A percentile compares a stretch with the other conserved stretches of the same genome.
Evolutionary conservation across 768 basidiomycete species (phyloP).

Genomic region (Pleurotus tuber-regium): DNA sequence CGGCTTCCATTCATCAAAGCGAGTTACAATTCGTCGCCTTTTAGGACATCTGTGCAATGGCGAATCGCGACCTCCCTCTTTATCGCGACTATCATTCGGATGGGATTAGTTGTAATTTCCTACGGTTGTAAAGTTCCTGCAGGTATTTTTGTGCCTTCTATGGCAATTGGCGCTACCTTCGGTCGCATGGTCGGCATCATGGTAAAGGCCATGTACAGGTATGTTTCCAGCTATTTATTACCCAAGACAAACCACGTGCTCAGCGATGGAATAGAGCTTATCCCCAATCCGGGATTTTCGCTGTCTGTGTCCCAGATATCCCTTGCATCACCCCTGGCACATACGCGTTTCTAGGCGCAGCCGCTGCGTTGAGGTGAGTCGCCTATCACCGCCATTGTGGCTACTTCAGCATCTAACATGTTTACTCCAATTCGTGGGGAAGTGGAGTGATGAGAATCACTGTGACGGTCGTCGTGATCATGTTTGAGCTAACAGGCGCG

Average conservation of each 20-base stretch:
- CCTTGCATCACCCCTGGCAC: slow-evolving; percentile 99
- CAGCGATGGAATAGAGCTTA: slow-evolving; percentile 57
- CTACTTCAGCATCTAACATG: background rate
- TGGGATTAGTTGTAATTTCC: slow-evolving; percentile 82
- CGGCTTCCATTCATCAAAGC: no score
- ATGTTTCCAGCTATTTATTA: slow-evolving; percentile 17
- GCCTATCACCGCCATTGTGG: background rate
- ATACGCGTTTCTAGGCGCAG: slow-evolving; percentile 96
- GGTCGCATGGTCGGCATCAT: slow-evolving; percentile 97
- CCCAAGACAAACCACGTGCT: background rate
- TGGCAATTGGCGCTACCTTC: slow-evolving; percentile 97
- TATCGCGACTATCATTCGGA: slow-evolving; percentile 87
- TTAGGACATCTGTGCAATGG: slow-evolving; percentile 89
- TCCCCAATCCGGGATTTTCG: slow-evolving; percentile 83
- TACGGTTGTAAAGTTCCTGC: slow-evolving; percentile 97
- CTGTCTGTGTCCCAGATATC: slow-evolving; percentile 84
- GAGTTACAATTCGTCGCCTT: background rate
- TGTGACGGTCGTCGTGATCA: slow-evolving; percentile 97
- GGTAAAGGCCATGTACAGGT: slow-evolving; percentile 91
- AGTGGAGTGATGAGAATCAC: slow-evolving; percentile 98
- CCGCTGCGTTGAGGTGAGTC: slow-evolving; percentile 84
- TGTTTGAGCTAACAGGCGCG: slow-evolving; percentile 98
- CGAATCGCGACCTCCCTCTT: slow-evolving; percentile 90
- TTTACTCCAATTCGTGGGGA: slow-evolving; percentile 11
- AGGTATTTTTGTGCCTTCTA: slow-evolving; percentile 98